These are phyloP conservation scores for Dioszegia aurantiaca DNA, from an alignment of 768 basidiomycete genomes.

Conservation along the genomic window DNA sequence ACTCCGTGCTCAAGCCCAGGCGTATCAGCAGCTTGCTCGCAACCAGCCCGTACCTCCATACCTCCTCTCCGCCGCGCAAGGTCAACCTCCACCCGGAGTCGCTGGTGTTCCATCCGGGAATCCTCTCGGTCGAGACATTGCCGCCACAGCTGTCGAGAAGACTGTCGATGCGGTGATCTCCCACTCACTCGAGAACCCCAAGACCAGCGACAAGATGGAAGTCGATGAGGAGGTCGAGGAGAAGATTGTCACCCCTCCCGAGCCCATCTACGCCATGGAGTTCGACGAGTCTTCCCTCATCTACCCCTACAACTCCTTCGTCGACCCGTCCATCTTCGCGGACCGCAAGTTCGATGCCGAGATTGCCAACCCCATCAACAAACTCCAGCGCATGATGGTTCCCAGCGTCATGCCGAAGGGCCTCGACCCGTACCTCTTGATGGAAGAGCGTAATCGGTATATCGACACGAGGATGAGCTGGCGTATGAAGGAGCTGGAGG, in stretches of 20 bases:
- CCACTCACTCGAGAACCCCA: constrained; percentile 15
- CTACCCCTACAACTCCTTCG: constrained; percentile 88
- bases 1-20: constrained; percentile 49
- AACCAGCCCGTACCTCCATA: constrained; percentile 49
- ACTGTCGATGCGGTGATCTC: constrained; percentile 43
- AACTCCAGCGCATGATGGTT: constrained; percentile 64
- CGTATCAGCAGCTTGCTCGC: constrained; percentile 45
- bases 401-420: constrained; percentile 88
- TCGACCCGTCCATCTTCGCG: constrained; percentile 64
- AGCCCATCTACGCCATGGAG: constrained; percentile 58
- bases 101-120: constrained; percentile 25
- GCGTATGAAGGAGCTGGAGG: constrained; percentile 75
- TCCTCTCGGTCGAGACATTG: constrained; percentile 23
- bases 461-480: constrained; percentile 85
- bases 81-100: constrained; percentile 33
- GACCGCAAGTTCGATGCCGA: constrained; percentile 62
- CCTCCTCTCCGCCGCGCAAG: constrained; percentile 47
- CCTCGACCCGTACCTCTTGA: constrained; percentile 84
- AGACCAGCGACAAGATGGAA: constrained; percentile 18
- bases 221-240: constrained; percentile 26
- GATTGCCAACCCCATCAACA: constrained; percentile 40
- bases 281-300: constrained; percentile 75
- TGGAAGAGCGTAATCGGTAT: constrained; percentile 86
- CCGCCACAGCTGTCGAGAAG: constrained; percentile 44
- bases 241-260: constrained; percentile 24